phyloP scores from a whole-genome alignment of 2,329 filamentous ascomycete species.

The Penicillium sp. region DNA sequence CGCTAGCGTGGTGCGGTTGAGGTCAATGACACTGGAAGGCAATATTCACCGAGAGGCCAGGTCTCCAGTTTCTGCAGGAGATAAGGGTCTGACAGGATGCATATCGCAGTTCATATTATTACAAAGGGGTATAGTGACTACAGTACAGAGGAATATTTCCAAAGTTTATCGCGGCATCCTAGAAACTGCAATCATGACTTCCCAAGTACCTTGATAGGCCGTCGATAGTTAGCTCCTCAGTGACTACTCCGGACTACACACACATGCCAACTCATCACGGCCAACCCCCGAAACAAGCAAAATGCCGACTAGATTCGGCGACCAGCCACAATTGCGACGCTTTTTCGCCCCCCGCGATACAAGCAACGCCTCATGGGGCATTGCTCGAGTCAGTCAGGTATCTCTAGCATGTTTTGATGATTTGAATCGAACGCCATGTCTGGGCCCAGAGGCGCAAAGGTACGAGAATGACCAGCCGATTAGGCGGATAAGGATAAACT shows the following conservation, averaged over 20 bases:
- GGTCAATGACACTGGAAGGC: neutral
- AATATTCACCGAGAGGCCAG: neutral
- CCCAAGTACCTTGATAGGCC: neutral
- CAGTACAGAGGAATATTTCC: neutral
- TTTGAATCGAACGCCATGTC: neutral
- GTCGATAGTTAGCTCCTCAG: neutral
- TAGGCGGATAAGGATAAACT: neutral
- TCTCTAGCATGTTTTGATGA: neutral
- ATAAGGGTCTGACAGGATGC: conserved; percentile 1
- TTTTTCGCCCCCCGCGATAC: neutral
- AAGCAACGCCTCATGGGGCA: neutral
- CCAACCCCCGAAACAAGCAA: neutral
- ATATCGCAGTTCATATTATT: neutral
- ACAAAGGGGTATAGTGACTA: neutral
- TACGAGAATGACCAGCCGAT: neutral
- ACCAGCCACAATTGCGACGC: neutral
- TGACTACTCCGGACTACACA: neutral
- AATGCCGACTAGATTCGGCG: neutral
- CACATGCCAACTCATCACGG: neutral
- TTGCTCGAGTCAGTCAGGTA: neutral
- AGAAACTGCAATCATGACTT: neutral
- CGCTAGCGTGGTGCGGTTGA: neutral
- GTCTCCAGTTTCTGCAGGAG: neutral
- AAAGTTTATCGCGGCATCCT: neutral
- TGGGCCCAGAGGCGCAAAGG: neutral